Conservation (phyloP, 2,329 filamentous ascomycete genomes). For the Fusarium equiseti region DNA sequence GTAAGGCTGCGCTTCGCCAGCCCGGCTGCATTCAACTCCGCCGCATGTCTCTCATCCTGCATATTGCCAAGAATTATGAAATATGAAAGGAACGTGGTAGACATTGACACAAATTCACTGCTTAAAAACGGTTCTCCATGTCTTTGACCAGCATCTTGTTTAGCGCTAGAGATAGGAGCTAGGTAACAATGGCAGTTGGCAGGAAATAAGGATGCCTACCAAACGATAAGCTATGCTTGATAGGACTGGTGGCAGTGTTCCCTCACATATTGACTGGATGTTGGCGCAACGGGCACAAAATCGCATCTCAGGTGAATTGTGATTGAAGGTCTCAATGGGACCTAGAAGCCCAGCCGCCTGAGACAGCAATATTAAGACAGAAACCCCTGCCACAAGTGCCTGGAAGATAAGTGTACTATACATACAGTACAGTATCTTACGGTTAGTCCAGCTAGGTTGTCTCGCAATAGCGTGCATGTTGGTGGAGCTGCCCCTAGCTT, state of each 20-base stretch:
- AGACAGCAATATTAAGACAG: constrained; percentile 13
- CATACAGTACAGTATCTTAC: neutral
- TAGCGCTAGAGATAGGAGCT: constrained; percentile 12
- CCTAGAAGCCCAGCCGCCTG: constrained; percentile 5
- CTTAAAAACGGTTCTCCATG: constrained; percentile 7
- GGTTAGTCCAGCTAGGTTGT: neutral
- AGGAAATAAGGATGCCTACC: constrained; percentile 23
- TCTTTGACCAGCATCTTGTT: constrained; percentile 7
- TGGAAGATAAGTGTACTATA: neutral
- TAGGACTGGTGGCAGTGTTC: constrained; percentile 8
- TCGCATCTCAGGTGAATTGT: neutral
- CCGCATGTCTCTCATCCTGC: constrained; percentile 25
- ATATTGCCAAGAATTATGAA: neutral
- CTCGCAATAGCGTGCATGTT: neutral
- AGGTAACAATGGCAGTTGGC: constrained; percentile 14
- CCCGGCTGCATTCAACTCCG: constrained; percentile 13
- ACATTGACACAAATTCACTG: constrained; percentile 13
- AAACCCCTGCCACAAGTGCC: neutral
- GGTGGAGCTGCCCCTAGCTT: neutral
- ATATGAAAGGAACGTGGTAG: neutral
- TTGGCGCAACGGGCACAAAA: constrained; percentile 5
- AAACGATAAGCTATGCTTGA: constrained; percentile 21
- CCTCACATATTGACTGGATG: constrained; percentile 19
- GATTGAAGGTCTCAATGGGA: neutral
- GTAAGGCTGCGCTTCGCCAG: constrained; percentile 4